Conservation (phyloP, 2,329 filamentous ascomycete species). For the Penicillium crustosum region DNA sequence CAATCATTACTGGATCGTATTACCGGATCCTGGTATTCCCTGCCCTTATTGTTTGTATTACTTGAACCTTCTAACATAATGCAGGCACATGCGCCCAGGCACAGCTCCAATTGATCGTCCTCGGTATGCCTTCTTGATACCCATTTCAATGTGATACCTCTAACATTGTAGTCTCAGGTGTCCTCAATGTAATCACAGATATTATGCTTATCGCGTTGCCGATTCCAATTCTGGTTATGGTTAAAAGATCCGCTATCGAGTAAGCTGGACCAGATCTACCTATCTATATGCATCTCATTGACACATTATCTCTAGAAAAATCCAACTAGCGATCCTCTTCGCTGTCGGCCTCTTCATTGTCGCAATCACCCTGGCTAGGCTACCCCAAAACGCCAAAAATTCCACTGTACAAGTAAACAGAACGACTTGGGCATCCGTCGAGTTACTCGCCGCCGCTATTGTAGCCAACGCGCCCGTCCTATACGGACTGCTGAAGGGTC, state of each 20-base stretch:
- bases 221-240: conserved; percentile 15
- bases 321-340: conserved; percentile 14
- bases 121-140: conserved; percentile 6
- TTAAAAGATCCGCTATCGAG: conserved; percentile 12
- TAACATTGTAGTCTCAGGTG: conserved; percentile 1
- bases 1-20: conserved; percentile 18
- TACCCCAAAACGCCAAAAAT: conserved; percentile 15
- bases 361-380: conserved; percentile 16
- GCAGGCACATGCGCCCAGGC: conserved; percentile 13
- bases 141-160: background rate
- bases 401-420: conserved; percentile 12
- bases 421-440: conserved; percentile 17
- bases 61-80: conserved; percentile 2
- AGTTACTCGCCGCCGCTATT: conserved; percentile 14
- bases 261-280: background rate
- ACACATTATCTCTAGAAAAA: conserved; percentile 6
- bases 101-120: conserved; percentile 18
- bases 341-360: conserved; percentile 19
- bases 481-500: conserved; percentile 13
- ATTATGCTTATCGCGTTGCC: conserved; percentile 17
- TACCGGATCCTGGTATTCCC: conserved; percentile 16
- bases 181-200: conserved; percentile 16
- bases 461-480: conserved; percentile 15
- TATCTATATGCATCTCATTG: background rate
- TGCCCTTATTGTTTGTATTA: background rate